These are phyloP conservation scores for Rugonectria rugulosa DNA, from an alignment of 2,329 filamentous ascomycete genomes.

Conservation along the genomic window DNA sequence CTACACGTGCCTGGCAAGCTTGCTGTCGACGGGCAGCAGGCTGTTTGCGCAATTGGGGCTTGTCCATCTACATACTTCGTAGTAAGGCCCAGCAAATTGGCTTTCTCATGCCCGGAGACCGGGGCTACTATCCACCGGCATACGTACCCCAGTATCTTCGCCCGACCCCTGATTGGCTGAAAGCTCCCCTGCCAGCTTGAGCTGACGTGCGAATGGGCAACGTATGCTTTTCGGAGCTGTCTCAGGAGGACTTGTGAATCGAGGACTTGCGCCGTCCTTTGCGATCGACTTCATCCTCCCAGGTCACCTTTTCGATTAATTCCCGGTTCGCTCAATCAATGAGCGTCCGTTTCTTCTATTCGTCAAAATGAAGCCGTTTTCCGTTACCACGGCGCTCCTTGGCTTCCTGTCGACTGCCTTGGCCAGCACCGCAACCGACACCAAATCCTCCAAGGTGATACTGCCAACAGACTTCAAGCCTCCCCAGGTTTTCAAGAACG, in stretches of 20 bases:
- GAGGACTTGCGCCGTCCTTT: conserved; percentile 28
- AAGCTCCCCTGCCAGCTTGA: conserved; percentile 38
- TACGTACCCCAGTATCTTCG: conserved; percentile 8
- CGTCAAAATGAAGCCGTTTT: conserved; percentile 51
- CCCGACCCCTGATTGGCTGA: conserved; percentile 37
- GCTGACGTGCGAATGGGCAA: conserved; percentile 44
- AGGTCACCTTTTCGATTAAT: conserved; percentile 23
- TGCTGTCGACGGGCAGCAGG: not conserved
- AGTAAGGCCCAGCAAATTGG: too few species aligned
- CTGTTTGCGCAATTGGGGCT: not conserved
- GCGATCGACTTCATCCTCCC: conserved; percentile 24
- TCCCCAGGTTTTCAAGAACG: conserved; percentile 91
- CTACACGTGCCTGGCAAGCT: not conserved
- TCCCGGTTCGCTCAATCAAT: conserved; percentile 44
- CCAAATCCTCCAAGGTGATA: conserved; percentile 64
- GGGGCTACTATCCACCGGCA: conserved; percentile 35
- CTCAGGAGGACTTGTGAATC: conserved; percentile 37
- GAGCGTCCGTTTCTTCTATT: conserved; percentile 39
- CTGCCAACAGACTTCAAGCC: conserved; percentile 78
- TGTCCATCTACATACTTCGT: too few species aligned
- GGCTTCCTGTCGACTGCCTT: conserved; percentile 62
- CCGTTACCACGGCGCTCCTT: conserved; percentile 64
- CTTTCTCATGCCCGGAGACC: conserved; percentile 17
- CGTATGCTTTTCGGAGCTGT: conserved; percentile 47
- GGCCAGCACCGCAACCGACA: conserved; percentile 45